Evolutionary conservation across 495 filamentous ascomycete genomes (phyloP), one percentile per base, ranked within the genome.

Genomic region (Corynascus novoguineensis): DNA sequence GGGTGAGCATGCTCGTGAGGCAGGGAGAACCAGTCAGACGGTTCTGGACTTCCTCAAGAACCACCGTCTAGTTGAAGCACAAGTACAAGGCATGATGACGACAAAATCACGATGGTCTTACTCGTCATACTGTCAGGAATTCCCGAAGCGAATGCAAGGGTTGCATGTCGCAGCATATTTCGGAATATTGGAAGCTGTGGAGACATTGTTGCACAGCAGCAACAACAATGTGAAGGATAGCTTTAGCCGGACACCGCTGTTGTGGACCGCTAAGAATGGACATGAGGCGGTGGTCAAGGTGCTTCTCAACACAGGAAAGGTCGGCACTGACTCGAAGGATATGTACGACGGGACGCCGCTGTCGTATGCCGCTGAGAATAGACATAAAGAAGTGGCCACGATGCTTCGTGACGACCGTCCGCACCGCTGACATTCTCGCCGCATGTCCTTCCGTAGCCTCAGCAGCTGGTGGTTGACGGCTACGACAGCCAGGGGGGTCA

Each of bases 1-100:
- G 80, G 78, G 72, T 1, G 9, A 72, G 50, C 73, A 79, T 68
- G 69, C 70, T 55, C 56, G 60, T 9, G 5, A 50, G 14, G 8
- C 40, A 9, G 8, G 7, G 2, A 25, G 19, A 44, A 10, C 25
- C 5, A 1, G 6, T 24, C 1, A 12, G 19, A 6, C 25, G 40
- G 40, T 25, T 11, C 4, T 3, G 3, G 40, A 24, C 17, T 25
- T 44, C 21, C 14, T 44, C 7, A 21, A 24, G 40, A n/a, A n/a
- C n/a, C n/a, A n/a, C n/a, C 14, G 40, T 10, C 40, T 12, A 10
- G 17, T 21, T 4, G 40, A 24, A 12, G 40, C 19, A 24, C 40
- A 12, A 44, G 19, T 19, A 17, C 17, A 5, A 24, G 19, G 19
- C 9, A 14, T 38, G n/a, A n/a, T n/a, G n/a, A n/a, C n/a, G n/a